Percentiles rank a stretch among this genome's conserved stretches.
Conservation (phyloP, 2,329 filamentous ascomycete species). For the Hypoxylon sp. region DNA sequence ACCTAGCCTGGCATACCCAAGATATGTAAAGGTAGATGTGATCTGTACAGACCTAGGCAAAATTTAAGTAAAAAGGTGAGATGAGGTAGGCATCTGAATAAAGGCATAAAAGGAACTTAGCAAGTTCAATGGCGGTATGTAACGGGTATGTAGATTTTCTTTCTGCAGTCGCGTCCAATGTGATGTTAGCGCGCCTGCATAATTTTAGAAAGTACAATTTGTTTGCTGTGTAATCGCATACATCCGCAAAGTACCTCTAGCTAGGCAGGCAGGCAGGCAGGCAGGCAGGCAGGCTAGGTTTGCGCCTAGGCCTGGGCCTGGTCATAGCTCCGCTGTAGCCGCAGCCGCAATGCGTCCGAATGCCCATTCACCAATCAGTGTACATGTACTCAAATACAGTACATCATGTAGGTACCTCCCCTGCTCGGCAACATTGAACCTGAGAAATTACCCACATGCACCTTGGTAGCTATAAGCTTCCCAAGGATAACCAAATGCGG, state of each 20-base stretch:
- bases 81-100: background rate
- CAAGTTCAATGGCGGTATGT: background rate
- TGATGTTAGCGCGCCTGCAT: conserved; percentile 23
- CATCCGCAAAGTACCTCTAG: no score
- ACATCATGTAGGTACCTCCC: background rate
- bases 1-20: conserved; percentile 3
- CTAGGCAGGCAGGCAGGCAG: no score
- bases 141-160: conserved; percentile 4
- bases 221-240: no score
- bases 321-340: conserved; percentile 19
- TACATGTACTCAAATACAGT: no score
- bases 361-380: background rate
- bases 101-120: background rate
- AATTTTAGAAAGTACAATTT: no score
- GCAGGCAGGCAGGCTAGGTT: no score
- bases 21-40: background rate
- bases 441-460: no score
- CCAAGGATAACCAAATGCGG: background rate
- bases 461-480: background rate
- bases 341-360: conserved; percentile 5
- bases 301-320: background rate
- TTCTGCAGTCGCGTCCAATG: conserved; percentile 24
- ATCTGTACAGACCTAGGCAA: background rate
- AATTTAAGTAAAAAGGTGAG: background rate
- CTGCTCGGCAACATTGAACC: background rate